Evolutionary conservation across 495 filamentous ascomycete species (phyloP), one percentile per base, ranked within the genome.

Genomic region (Chaetomium fimeti): DNA sequence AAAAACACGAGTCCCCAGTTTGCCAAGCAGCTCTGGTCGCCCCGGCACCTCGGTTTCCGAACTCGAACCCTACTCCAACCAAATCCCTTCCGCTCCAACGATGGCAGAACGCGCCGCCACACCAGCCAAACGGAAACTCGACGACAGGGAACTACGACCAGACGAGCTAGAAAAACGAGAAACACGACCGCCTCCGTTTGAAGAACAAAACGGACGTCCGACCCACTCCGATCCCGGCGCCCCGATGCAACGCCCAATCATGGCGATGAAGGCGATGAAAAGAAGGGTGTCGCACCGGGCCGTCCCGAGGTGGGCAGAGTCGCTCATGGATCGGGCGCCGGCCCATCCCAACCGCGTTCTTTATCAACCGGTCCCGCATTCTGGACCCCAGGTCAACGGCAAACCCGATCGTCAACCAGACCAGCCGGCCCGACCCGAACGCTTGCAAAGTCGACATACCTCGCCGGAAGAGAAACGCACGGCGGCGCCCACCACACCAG

Each of bases 1-100:
- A 12, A 89, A 89, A 71, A 88, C 86, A 60, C 77, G 79, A 61
- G 71, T 84, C 22, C 80, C 81, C 62, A 83, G 80, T 72, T 71
- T 82, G 57, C 81, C 81, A 60, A 78, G 72, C 62, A 81, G 72
- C 69, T 68, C 74, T 36, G 73, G 79, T 57, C 76, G 77, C 57
- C 73, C 77, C 25, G 63, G 73, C 28, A 70, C 74, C 27, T 77
- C 77, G 38, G 71, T 74, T 63, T 73, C 72, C 61, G 79, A 83
- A 59, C 70, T 67, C 28, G 78, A 81, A 43, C 74, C 76, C 24
- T 74, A 73, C 61, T 71, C 72, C 64, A 60, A 65, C 62, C 75
- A 75, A 62, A 67, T 62, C 52, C 71, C 69, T 29, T 63, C 74
- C 18, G 68, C 71, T 54, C 67, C 76, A 52, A 68, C 65, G 48